phyloP scores from a whole-genome alignment of 805 yeast species.

The Nakazawaea wyomingensis region DNA sequence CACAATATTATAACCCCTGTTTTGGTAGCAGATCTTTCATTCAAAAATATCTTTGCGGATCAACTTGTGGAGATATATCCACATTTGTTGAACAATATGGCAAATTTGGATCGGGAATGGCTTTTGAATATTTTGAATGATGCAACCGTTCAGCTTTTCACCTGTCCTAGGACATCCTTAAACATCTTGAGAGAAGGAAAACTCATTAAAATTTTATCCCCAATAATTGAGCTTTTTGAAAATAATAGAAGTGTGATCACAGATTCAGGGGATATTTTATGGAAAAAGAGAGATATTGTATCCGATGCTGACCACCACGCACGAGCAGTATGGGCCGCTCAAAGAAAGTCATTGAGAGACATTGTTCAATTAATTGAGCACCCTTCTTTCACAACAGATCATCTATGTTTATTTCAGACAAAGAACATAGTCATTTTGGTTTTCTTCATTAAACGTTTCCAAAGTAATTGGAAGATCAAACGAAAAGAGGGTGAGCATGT shows the following conservation, averaged over 20 bases:
- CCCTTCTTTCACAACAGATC: slow-evolving; percentile 11
- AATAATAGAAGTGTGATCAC: slow-evolving; percentile 24
- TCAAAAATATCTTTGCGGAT: slow-evolving; percentile 42
- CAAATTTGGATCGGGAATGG: slow-evolving; percentile 48
- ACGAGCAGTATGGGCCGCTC: slow-evolving; percentile 7
- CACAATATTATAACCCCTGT: slow-evolving; percentile 49
- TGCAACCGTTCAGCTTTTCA: slow-evolving; percentile 34
- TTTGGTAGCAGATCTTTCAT: slow-evolving; percentile 42
- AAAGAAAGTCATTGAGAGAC: slow-evolving; percentile 7
- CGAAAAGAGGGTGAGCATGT: slow-evolving; percentile 70
- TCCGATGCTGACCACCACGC: slow-evolving; percentile 7
- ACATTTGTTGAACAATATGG: slow-evolving; percentile 40
- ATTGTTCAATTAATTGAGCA: slow-evolving; percentile 10
- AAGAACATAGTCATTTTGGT: slow-evolving; percentile 36
- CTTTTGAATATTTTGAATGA: slow-evolving; percentile 30
- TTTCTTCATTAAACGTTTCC: slow-evolving; percentile 47
- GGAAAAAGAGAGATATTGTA: slow-evolving; percentile 15
- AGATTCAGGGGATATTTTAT: slow-evolving; percentile 22
- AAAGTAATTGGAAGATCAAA: slow-evolving; percentile 49
- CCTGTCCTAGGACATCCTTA: slow-evolving; percentile 38
- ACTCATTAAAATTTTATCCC: slow-evolving; percentile 41
- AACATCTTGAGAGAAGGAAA: slow-evolving; percentile 34
- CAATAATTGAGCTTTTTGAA: slow-evolving; percentile 39
- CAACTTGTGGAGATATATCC: slow-evolving; percentile 55
- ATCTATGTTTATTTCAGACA: slow-evolving; percentile 25